Evolutionary conservation across 176 grass and related monocot genomes (phyloP).

Genomic region (Typha latifolia): DNA sequence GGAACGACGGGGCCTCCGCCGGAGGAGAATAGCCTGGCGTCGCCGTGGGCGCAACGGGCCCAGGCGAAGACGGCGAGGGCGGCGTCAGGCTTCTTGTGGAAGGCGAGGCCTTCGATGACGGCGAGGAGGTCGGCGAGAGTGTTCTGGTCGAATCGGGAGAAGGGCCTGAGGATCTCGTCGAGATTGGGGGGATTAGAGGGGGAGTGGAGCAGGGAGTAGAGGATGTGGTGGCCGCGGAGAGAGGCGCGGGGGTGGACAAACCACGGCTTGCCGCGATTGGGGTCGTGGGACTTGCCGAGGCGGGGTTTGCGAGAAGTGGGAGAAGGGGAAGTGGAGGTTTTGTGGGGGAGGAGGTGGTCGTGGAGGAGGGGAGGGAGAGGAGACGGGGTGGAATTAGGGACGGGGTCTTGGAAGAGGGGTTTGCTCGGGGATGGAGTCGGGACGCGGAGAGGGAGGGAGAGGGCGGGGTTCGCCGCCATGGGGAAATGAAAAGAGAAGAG

Average conservation of each 20-base stretch:
- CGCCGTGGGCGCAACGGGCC: conserved; percentile 45
- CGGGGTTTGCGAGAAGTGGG: conserved; percentile 13
- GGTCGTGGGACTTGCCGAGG: conserved; percentile 22
- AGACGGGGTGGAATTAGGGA: conserved; percentile 3
- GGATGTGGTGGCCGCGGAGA: conserved; percentile 23
- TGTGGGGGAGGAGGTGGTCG: conserved; percentile 28
- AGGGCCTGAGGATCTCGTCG: conserved; percentile 4
- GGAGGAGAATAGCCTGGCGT: conserved; percentile 29
- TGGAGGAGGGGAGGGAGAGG: conserved; percentile 43
- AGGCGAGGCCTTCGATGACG: conserved; percentile 42
- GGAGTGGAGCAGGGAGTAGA: conserved; percentile 38
- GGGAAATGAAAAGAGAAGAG: too few relatives aligned
- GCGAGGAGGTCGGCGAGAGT: conserved; percentile 29
- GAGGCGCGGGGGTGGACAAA: conserved; percentile 14
- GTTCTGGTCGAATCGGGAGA: background rate
- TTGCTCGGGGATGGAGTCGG: conserved; percentile 22
- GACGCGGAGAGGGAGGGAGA: conserved; percentile 24
- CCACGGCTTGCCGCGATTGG: conserved; percentile 22
- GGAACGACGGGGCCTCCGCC: conserved; percentile 34
- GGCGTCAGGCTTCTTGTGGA: conserved; percentile 20
- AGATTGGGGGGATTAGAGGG: conserved; percentile 12
- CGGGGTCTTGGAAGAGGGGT: conserved; percentile 9
- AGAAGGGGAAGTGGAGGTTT: conserved; percentile 32
- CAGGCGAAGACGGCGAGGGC: conserved; percentile 48
- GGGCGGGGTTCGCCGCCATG: conserved; percentile 48